Conservation (phyloP, 257 asterid species). For the Paraleonurus japonicus region DNA sequence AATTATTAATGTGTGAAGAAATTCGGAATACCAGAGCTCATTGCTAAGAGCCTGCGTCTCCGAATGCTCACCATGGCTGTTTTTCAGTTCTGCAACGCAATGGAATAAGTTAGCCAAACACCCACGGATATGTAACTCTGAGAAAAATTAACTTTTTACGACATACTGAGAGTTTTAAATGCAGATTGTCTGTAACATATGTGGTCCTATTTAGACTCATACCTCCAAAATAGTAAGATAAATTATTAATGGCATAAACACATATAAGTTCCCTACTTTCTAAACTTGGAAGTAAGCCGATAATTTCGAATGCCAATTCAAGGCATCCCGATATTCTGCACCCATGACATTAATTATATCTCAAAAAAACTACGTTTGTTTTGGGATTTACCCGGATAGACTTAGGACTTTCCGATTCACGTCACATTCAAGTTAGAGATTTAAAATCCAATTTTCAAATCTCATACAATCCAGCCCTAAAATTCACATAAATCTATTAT, state of each 20-base stretch:
- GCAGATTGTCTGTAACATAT: not conserved
- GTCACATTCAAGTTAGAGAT: too few relatives aligned
- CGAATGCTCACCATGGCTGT: slow-evolving; percentile 90
- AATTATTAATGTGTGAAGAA: not conserved
- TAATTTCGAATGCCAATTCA: not conserved
- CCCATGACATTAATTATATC: too few relatives aligned
- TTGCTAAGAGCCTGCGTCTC: slow-evolving; percentile 60
- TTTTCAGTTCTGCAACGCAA: slow-evolving; percentile 26
- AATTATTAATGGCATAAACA: not conserved
- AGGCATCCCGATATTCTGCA: slow-evolving; percentile 9
- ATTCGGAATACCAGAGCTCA: slow-evolving; percentile 57
- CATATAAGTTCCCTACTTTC: not conserved
- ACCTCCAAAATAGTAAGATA: not conserved
- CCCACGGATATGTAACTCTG: slow-evolving; percentile 3
- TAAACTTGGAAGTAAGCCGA: not conserved
- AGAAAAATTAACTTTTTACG: not conserved
- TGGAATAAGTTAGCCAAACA: slow-evolving; percentile 15
- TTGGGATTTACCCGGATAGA: too few relatives aligned
- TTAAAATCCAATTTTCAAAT: too few relatives aligned
- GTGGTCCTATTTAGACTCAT: not conserved
- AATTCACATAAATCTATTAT: too few relatives aligned
- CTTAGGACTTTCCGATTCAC: too few relatives aligned
- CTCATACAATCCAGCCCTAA: too few relatives aligned
- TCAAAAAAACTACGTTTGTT: too few relatives aligned
- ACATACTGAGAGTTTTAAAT: not conserved